Percentiles rank a stretch among this genome's conserved stretches.
These are phyloP conservation scores for Umbelopsis vinacea DNA, from an alignment of 192 early-diverging fungal species.

Conservation along the genomic window DNA sequence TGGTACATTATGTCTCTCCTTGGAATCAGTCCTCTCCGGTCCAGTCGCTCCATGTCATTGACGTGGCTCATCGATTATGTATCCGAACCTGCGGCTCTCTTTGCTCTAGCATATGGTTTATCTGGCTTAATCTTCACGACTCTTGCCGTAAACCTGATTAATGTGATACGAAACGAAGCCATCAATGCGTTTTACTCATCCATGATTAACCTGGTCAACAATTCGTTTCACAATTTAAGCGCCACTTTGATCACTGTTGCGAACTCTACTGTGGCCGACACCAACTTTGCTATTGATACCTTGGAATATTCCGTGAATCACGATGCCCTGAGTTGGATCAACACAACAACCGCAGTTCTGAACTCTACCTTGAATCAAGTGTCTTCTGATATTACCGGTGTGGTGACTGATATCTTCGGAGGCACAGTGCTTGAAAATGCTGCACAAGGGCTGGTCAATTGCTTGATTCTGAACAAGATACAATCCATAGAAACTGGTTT, in stretches of 20 bases:
- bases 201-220: background rate
- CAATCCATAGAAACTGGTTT: slow-evolving; percentile 35
- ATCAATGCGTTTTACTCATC: background rate
- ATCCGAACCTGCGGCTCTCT: background rate
- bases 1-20: slow-evolving; percentile 16
- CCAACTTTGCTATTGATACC: slow-evolving; percentile 21
- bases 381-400: slow-evolving; percentile 5
- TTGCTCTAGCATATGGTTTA: slow-evolving; percentile 8
- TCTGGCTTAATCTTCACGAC: background rate
- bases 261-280: background rate
- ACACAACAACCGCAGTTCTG: slow-evolving; percentile 20
- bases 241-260: background rate
- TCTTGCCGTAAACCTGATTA: background rate
- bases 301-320: slow-evolving; percentile 29
- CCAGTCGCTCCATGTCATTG: background rate
- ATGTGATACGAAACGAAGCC: background rate
- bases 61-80: slow-evolving; percentile 13
- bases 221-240: background rate
- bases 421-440: slow-evolving; percentile 33
- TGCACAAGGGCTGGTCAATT: slow-evolving; percentile 28
- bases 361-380: slow-evolving; percentile 31
- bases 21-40: background rate
- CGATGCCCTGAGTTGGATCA: slow-evolving; percentile 26
- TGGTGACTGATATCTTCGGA: slow-evolving; percentile 28
- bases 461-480: slow-evolving; percentile 36